Evolutionary conservation across 768 basidiomycete genomes (phyloP).

Genomic region (Macrocybe gigantea): DNA sequence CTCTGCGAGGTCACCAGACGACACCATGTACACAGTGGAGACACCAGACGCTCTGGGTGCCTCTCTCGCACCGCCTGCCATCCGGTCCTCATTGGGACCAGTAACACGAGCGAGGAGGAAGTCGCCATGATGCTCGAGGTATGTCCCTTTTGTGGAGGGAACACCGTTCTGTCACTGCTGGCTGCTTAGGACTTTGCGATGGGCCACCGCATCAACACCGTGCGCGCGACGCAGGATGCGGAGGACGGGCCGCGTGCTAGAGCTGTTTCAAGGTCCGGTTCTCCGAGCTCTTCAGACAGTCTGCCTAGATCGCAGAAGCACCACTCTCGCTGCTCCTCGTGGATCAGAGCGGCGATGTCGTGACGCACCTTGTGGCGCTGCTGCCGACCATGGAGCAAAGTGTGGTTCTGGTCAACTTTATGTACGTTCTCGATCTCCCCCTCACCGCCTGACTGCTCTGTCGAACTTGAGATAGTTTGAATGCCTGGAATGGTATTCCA

Average conservation of each 20-base stretch:
- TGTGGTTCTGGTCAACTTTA: conserved; percentile 14
- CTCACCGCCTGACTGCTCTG: too few relatives aligned
- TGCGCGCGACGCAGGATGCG: conserved; percentile 12
- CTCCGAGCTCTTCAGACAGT: background rate
- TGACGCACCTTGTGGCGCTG: conserved; percentile 9
- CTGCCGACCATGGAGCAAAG: conserved; percentile 12
- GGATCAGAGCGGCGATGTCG: conserved; percentile 13
- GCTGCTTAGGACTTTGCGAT: conserved; percentile 1
- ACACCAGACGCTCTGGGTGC: background rate
- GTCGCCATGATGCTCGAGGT: conserved; percentile 22
- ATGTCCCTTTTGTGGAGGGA: background rate
- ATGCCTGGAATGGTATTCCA: too few relatives aligned
- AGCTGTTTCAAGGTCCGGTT: conserved; percentile 1
- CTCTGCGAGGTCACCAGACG: background rate
- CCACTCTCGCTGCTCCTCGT: conserved; percentile 16
- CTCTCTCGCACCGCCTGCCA: conserved; percentile 1
- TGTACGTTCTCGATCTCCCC: conserved; percentile 3
- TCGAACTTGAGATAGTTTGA: too few relatives aligned
- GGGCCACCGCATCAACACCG: conserved; percentile 9
- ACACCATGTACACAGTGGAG: background rate
- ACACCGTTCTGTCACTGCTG: background rate
- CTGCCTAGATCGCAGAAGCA: conserved; percentile 6
- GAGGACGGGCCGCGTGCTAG: background rate
- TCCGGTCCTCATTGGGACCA: conserved; percentile 13
- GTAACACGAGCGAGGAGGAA: conserved; percentile 16